Evolutionary conservation across 2,329 filamentous ascomycete genomes (phyloP), one percentile per base, ranked within the genome.

Genomic region (Neopestalotiopsis sp.): DNA sequence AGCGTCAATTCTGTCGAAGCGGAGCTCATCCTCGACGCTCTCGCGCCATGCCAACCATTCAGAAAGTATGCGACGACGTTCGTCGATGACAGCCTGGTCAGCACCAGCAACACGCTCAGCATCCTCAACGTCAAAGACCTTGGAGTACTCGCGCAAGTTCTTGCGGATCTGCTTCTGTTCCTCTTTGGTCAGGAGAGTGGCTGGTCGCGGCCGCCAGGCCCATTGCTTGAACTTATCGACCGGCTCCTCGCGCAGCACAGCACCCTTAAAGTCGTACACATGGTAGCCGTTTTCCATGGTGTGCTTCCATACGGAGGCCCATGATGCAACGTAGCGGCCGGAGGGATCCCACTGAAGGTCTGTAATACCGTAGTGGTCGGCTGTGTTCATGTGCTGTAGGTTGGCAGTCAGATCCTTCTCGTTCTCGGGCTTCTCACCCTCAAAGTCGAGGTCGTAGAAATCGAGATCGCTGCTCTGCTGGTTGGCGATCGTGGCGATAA

Each of bases 271-370:
- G 80, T 97, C 95, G 88, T 98, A 98, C 71, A 99, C 85, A 81
- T 98, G 95, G 86, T 97, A 99, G 72, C 96, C 96, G 80, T 98
- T 99, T 86, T 99, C 96, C 94, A 98, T 97, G 75, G 92, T 88
- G 82, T 98, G 95, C 83, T 97, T 98, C 95, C 96, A 99, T 65
- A 93, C 91, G 78, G 93, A 96, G 59, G 95, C 95, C 85, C 94
- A 97, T 57, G 93, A 97, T 71, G 95, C 94, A 60, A 99, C 94
- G 78, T 94, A 99, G 72, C 96, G 92, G 70, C 96, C 96, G 68
- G 94, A 97, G 12, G 96, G 95, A 78, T 99, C 96, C 96, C 96
- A 99, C 79, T 98, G 95, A 64, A 98, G 91, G 78, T 99, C 95
- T 32, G 96, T 99, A 67, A 99, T 92, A 80, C 96, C 96, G 82